Evolutionary conservation across 23 red algal genomes (phyloP), one percentile per base, ranked within the genome.

Genomic region (Gracilaria domingensis): DNA sequence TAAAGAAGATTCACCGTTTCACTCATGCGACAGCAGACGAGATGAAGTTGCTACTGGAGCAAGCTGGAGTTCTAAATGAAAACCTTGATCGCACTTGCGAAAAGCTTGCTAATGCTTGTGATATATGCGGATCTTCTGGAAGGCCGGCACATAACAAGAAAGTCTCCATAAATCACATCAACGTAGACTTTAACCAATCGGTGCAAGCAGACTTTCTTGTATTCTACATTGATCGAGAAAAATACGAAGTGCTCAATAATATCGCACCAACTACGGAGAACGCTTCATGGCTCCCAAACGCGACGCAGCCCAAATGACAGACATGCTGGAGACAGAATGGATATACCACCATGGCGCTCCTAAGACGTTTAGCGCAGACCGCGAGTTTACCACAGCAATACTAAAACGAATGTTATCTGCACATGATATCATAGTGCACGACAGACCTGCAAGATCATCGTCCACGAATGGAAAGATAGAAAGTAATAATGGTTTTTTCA

Each of bases 401-500:
- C 83, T 86, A 25, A 72, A 72, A 74, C 35, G 39, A 35, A 21
- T 72, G 26, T 37, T 70, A 12, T 47, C 34, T 16, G 23, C 60
- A 28, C 57, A 72, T 42, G 50, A 32, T 18, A 86, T 86, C 60
- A 28, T 40, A 14, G n/a, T 70, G 7, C 37, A 47, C 12, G 50
- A 67, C 9, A 70, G 59, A 48, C 83, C 83, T 7, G 34, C 83
- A 29, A 44, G 59, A 9, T 86, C 83, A 74, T 86, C 83, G 61
- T 70, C 61, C 13, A 86, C 71, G 26, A 86, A 86, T 55, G 83
- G 83, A 11, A 67, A 73, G 25, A 30, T 86, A 26, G 83, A 86
- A 69, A 1, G 83, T 8, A 86, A 86, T 64, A 86, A 86, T 49
- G 83, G 83, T 0, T 23, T 86, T 21, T 86, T 86, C 62, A 86